Evolutionary conservation across 768 basidiomycete species (phyloP).

Genomic region (Serendipita sp.): DNA sequence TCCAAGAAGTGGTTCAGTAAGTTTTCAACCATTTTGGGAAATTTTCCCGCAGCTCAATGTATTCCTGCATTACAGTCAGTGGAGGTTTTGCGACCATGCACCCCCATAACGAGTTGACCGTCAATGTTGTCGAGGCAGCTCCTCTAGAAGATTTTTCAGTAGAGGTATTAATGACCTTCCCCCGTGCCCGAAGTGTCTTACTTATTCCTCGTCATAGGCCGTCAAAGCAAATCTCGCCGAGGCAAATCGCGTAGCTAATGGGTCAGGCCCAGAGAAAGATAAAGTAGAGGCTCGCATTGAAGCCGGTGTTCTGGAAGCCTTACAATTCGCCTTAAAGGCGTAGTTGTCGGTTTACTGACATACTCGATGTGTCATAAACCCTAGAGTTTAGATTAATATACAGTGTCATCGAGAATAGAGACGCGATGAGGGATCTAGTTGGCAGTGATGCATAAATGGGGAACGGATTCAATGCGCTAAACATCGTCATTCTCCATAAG

Average conservation of each 20-base stretch:
- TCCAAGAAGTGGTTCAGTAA: slow-evolving; percentile 96
- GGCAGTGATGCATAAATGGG: too few relatives aligned
- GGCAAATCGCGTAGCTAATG: slow-evolving; percentile 61
- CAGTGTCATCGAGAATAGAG: too few relatives aligned
- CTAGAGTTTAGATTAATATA: too few relatives aligned
- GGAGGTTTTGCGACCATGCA: slow-evolving; percentile 97
- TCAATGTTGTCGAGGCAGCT: slow-evolving; percentile 94
- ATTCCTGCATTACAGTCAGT: slow-evolving; percentile 43
- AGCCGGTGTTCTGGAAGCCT: slow-evolving; percentile 88
- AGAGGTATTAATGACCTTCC: slow-evolving; percentile 43
- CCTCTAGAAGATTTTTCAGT: slow-evolving; percentile 77
- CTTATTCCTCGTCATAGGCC: slow-evolving; percentile 34
- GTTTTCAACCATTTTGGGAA: slow-evolving; percentile 18
- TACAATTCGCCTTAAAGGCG: slow-evolving; percentile 59
- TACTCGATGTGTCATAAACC: too few relatives aligned
- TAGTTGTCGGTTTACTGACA: too few relatives aligned
- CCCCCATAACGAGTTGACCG: slow-evolving; percentile 88
- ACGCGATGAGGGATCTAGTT: too few relatives aligned
- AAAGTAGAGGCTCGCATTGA: slow-evolving; percentile 89
- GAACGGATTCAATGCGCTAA: background rate
- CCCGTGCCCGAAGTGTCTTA: background rate
- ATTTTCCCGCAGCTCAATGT: background rate
- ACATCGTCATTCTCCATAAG: slow-evolving; percentile 64
- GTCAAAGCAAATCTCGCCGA: slow-evolving; percentile 81
- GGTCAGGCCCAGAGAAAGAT: slow-evolving; percentile 81